Conservation (phyloP, 768 basidiomycete species). For the Lentinula sp. region DNA sequence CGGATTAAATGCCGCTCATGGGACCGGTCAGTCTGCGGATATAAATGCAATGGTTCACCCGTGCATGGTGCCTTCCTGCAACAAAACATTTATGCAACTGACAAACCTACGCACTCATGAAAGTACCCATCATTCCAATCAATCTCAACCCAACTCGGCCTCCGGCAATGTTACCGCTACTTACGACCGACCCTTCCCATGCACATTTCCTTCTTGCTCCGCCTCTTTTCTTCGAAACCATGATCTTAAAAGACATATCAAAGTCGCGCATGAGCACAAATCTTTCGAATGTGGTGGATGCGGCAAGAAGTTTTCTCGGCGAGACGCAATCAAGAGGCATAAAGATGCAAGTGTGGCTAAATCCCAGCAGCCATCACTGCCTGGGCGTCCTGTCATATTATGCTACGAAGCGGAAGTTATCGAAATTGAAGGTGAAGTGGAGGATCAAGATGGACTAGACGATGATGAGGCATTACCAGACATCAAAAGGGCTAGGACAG, state of each 20-base stretch:
- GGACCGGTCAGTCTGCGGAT: conserved; percentile 32
- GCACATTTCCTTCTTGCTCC: conserved; percentile 44
- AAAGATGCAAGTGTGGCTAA: conserved; percentile 46
- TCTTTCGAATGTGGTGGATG: conserved; percentile 75
- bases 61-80: conserved; percentile 60
- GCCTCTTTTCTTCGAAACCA: conserved; percentile 77
- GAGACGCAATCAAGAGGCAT: conserved; percentile 76
- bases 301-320: conserved; percentile 66
- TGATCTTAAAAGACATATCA: conserved; percentile 73
- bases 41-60: conserved; percentile 79
- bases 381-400: conserved; percentile 16
- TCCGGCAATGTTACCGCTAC: neutral
- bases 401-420: conserved; percentile 56
- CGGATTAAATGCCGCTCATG: conserved; percentile 30
- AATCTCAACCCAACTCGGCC: neutral
- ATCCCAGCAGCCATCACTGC: conserved; percentile 13
- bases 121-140: conserved; percentile 46
- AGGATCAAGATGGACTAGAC: conserved; percentile 22
- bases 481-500: conserved; percentile 58
- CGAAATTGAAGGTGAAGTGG: conserved; percentile 48
- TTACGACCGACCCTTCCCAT: conserved; percentile 50
- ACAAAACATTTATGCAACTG: conserved; percentile 64
- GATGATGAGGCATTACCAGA: conserved; percentile 45
- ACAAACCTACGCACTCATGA: conserved; percentile 70
- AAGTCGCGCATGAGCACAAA: conserved; percentile 58